Evolutionary conservation across 202 grass and related monocot genomes (phyloP).

Genomic region (Hordeum pubiflorum): DNA sequence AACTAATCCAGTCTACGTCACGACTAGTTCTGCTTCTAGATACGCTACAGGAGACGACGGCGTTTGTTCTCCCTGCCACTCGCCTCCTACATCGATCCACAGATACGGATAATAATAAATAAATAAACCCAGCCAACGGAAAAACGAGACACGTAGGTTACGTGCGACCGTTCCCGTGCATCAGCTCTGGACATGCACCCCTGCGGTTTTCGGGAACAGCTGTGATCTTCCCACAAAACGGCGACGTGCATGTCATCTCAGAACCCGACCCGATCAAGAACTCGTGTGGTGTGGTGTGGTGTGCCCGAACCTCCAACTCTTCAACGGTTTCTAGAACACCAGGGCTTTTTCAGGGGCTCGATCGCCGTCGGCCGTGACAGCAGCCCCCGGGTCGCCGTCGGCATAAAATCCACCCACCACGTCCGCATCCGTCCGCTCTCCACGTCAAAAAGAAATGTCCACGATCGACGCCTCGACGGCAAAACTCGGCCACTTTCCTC

Average conservation of each 20-base stretch:
- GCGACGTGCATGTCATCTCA: background rate
- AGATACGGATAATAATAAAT: background rate
- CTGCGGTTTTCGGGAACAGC: background rate
- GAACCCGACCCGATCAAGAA: background rate
- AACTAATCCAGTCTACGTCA: background rate
- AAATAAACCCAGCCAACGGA: background rate
- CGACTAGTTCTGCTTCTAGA: background rate
- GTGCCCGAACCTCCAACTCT: background rate
- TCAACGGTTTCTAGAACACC: slow-evolving; percentile 34
- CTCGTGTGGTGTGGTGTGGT: background rate
- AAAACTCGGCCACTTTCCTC: background rate
- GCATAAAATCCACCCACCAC: slow-evolving; percentile 6
- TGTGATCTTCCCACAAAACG: background rate
- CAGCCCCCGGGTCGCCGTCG: background rate
- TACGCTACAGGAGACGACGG: background rate
- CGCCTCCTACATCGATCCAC: too few species aligned
- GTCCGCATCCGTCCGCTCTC: background rate
- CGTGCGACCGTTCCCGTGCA: background rate
- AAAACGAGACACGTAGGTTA: background rate
- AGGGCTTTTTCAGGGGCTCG: background rate
- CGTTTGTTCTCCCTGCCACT: background rate
- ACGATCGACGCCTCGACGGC: background rate
- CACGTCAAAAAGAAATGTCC: slow-evolving; percentile 4
- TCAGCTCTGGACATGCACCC: too few species aligned
- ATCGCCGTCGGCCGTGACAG: background rate